A percentile compares a stretch with the other conserved stretches of the same genome.
Evolutionary conservation across 1,284 basidiomycete species (phyloP).

Genomic region (Apiotrichum sp.): DNA sequence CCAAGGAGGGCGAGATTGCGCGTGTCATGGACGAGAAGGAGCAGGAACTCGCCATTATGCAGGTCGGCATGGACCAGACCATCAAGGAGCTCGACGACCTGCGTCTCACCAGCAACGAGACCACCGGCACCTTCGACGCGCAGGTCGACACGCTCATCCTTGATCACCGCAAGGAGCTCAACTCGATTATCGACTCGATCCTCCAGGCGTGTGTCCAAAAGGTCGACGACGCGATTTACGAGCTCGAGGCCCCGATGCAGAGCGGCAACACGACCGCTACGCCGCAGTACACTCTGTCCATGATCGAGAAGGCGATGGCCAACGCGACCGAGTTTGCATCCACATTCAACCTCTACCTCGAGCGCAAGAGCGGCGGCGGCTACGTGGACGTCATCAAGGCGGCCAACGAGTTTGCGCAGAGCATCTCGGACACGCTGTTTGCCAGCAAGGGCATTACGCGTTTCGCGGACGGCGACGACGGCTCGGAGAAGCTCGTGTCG

Average conservation of each 20-base stretch:
- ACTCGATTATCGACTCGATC: slow-evolving; percentile 98
- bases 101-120: slow-evolving; percentile 75
- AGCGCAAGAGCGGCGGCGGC: slow-evolving; percentile 74
- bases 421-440: slow-evolving; percentile 80
- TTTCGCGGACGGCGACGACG: slow-evolving; percentile 82
- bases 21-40: slow-evolving; percentile 90
- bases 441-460: slow-evolving; percentile 95
- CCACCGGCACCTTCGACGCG: slow-evolving; percentile 83
- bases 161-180: slow-evolving; percentile 96
- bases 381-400: slow-evolving; percentile 98
- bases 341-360: slow-evolving; percentile 84
- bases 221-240: slow-evolving; percentile 94
- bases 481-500: slow-evolving; percentile 77
- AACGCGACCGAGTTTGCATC: slow-evolving; percentile 95
- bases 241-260: slow-evolving; percentile 90
- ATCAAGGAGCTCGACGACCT: slow-evolving; percentile 83
- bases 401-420: slow-evolving; percentile 93
- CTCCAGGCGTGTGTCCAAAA: slow-evolving; percentile 94
- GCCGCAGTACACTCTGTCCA: slow-evolving; percentile 94
- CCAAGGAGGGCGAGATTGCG: slow-evolving; percentile 67
- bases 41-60: slow-evolving; percentile 88
- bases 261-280: slow-evolving; percentile 93
- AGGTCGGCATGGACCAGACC: slow-evolving; percentile 92
- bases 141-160: slow-evolving; percentile 96
- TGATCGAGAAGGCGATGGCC: slow-evolving; percentile 94